Evolutionary conservation across 345 rosid species (phyloP).

Genomic region (Barbarea vulgaris): DNA sequence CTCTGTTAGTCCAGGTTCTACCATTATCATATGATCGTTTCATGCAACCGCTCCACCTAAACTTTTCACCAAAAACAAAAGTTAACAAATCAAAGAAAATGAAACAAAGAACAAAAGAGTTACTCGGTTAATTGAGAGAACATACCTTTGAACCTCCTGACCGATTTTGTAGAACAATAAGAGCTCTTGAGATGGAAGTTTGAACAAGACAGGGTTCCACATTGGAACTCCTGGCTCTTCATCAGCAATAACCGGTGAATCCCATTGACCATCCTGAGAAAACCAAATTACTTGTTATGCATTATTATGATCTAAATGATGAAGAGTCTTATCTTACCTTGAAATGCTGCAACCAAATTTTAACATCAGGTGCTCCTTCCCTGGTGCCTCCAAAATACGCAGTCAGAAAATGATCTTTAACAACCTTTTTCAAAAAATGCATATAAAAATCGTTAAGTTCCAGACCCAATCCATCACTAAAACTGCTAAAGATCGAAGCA

Average conservation of each 20-base stretch:
- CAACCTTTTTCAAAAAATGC: slow-evolving; percentile 51
- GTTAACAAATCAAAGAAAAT: slow-evolving; percentile 11
- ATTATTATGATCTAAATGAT: not conserved
- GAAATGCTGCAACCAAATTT: slow-evolving; percentile 47
- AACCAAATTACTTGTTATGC: slow-evolving; percentile 21
- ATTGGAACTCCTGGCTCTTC: slow-evolving; percentile 74
- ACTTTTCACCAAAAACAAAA: slow-evolving; percentile 12
- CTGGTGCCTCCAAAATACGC: slow-evolving; percentile 52
- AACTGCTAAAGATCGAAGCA: not conserved
- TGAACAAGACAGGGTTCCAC: slow-evolving; percentile 93
- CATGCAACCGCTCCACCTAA: slow-evolving; percentile 97
- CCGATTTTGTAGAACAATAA: slow-evolving; percentile 87
- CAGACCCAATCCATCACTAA: not conserved
- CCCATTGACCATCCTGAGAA: slow-evolving; percentile 71
- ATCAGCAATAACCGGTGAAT: slow-evolving; percentile 56
- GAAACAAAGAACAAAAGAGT: not conserved
- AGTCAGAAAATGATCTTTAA: slow-evolving; percentile 64
- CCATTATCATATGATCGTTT: slow-evolving; percentile 87
- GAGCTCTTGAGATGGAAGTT: slow-evolving; percentile 73
- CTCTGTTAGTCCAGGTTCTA: slow-evolving; percentile 68
- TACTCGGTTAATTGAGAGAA: not conserved
- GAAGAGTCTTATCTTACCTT: slow-evolving; percentile 43
- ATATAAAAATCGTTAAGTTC: not conserved
- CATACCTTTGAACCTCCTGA: slow-evolving; percentile 79
- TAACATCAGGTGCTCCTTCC: slow-evolving; percentile 47